These are phyloP conservation scores for Starmera stellimalicola DNA, from an alignment of 1,139 yeast genomes.

Conservation along the genomic window DNA sequence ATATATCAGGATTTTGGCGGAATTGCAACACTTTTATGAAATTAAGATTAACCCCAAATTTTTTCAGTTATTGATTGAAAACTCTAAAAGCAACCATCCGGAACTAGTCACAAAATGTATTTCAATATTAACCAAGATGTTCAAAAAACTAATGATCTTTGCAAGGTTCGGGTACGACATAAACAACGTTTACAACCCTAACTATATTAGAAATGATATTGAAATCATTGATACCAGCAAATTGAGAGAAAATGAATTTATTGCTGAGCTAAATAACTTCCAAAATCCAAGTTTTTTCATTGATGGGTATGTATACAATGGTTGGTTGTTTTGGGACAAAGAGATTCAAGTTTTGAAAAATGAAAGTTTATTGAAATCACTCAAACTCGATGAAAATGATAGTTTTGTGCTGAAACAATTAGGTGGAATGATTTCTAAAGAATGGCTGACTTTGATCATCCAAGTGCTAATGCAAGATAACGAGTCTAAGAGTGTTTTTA, in stretches of 20 bases:
- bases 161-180: slow-evolving; percentile 49
- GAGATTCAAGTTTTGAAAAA: slow-evolving; percentile 38
- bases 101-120: slow-evolving; percentile 53
- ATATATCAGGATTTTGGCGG: slow-evolving; percentile 44
- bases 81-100: slow-evolving; percentile 67
- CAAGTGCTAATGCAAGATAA: slow-evolving; percentile 54
- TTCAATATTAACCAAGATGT: slow-evolving; percentile 49
- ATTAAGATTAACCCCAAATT: slow-evolving; percentile 35
- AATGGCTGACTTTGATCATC: slow-evolving; percentile 50
- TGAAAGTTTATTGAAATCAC: slow-evolving; percentile 6
- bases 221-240: slow-evolving; percentile 31
- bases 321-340: slow-evolving; percentile 79
- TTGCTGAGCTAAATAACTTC: slow-evolving; percentile 42
- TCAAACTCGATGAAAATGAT: slow-evolving; percentile 22
- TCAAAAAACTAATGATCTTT: slow-evolving; percentile 42
- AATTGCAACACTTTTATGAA: slow-evolving; percentile 49
- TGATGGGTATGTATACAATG: slow-evolving; percentile 47
- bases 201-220: slow-evolving; percentile 31
- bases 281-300: slow-evolving; percentile 42
- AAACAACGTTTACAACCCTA: slow-evolving; percentile 33
- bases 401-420: slow-evolving; percentile 38
- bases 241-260: slow-evolving; percentile 35
- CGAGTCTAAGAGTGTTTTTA: slow-evolving; percentile 52
- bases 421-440: slow-evolving; percentile 37
- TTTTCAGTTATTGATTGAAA: slow-evolving; percentile 38